A percentile compares a stretch with the other conserved stretches of the same genome.
Evolutionary conservation across 257 asterid genomes (phyloP).

Genomic region (Datura wrightii): DNA sequence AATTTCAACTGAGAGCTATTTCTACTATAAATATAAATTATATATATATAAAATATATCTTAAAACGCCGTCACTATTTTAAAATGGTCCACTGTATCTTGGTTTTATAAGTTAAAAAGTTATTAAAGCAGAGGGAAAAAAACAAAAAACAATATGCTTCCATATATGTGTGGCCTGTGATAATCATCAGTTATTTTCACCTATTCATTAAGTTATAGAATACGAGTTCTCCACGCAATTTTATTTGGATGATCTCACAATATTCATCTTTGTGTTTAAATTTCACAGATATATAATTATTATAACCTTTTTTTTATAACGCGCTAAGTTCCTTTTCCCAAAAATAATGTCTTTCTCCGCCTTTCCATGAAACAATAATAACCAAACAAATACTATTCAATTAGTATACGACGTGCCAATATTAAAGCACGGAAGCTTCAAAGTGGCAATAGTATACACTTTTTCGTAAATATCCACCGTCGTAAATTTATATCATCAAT

Average conservation of each 20-base stretch:
- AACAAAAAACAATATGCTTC: background rate
- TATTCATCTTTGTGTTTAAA: background rate
- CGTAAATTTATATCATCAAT: background rate
- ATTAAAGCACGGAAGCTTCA: background rate
- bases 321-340: background rate
- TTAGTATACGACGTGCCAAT: background rate
- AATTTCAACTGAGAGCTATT: background rate
- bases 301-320: background rate
- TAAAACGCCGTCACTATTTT: background rate
- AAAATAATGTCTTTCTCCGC: constrained; percentile 17
- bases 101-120: background rate
- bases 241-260: background rate
- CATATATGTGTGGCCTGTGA: background rate
- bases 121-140: background rate
- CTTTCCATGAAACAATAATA: constrained; percentile 13
- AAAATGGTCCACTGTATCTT: background rate
- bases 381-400: background rate
- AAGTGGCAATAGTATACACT: background rate
- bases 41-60: background rate
- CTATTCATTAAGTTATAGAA: background rate
- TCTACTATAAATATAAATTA: background rate
- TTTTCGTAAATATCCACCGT: background rate
- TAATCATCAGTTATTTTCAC: constrained; percentile 1
- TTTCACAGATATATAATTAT: background rate
- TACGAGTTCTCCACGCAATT: background rate